Conservation (phyloP, 495 filamentous ascomycete species). For the Penicillium tannophilum region DNA sequence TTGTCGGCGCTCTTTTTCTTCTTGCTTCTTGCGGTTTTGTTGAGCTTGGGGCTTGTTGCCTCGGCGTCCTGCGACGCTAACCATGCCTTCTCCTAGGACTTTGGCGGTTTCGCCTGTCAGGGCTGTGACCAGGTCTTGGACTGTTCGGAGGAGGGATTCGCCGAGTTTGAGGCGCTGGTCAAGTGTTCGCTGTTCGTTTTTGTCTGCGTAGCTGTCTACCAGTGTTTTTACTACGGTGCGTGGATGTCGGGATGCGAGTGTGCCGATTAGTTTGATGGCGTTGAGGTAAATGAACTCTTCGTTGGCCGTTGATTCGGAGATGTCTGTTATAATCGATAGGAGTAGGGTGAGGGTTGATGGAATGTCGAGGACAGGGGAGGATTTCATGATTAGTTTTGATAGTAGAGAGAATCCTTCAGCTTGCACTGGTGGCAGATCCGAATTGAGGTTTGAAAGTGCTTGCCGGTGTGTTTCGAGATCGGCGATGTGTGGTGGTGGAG, state of each 20-base stretch:
- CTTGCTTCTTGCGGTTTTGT: constrained; percentile 51
- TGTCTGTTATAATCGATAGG: constrained; percentile 64
- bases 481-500: constrained; percentile 48
- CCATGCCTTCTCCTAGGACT: constrained; percentile 59
- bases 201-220: constrained; percentile 69
- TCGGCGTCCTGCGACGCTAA: constrained; percentile 68
- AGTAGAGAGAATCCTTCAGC: constrained; percentile 77
- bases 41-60: constrained; percentile 57
- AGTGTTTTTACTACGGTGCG: constrained; percentile 65
- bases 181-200: constrained; percentile 55
- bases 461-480: constrained; percentile 72
- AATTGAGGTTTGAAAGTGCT: constrained; percentile 73
- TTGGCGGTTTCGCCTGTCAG: constrained; percentile 60
- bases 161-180: constrained; percentile 73
- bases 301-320: constrained; percentile 35
- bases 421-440: constrained; percentile 74
- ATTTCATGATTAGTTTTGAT: constrained; percentile 60
- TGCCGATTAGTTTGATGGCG: constrained; percentile 66
- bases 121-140: constrained; percentile 65
- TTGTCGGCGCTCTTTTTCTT: constrained; percentile 46
- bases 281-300: constrained; percentile 79
- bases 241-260: constrained; percentile 66
- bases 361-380: constrained; percentile 70
- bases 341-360: constrained; percentile 67
- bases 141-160: constrained; percentile 69